These are phyloP conservation scores for Rhodomyrtus tomentosa DNA, from an alignment of 345 rosid species.

Conservation along the genomic window DNA sequence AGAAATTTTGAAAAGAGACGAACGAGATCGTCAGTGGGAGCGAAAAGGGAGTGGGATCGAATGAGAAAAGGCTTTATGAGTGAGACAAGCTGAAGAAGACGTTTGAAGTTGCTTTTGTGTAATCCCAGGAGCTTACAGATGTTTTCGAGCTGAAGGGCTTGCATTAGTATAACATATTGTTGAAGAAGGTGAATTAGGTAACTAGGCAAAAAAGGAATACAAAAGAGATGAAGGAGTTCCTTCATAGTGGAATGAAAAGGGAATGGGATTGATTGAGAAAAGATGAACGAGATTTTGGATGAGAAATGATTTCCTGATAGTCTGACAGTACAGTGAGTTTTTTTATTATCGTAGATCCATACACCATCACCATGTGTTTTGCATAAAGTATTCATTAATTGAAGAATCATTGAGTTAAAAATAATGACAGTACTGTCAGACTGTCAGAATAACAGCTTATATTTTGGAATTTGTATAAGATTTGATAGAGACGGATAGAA, in stretches of 20 bases:
- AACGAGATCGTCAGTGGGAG: background rate
- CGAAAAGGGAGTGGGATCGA: background rate
- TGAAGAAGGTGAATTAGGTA: background rate
- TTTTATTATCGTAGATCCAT: too few species aligned
- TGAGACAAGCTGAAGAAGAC: background rate
- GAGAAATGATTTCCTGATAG: too few species aligned
- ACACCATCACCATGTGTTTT: too few species aligned
- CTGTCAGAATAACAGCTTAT: too few species aligned
- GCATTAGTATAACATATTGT: background rate
- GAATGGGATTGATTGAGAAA: background rate
- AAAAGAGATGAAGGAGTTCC: background rate
- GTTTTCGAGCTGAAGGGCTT: background rate
- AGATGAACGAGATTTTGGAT: too few species aligned
- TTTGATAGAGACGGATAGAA: accelerated
- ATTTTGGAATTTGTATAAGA: background rate
- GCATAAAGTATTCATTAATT: too few species aligned
- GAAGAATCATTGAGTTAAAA: too few species aligned
- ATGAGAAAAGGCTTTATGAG: background rate
- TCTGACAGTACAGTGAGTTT: too few species aligned
- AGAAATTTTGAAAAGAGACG: background rate
- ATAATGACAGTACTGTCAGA: too few species aligned
- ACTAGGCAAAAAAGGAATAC: background rate
- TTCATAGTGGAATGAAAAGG: background rate
- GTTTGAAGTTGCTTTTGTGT: background rate
- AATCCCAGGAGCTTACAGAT: background rate